phyloP scores from a whole-genome alignment of 257 asterid genomes.

The Solanum paucissectum region DNA sequence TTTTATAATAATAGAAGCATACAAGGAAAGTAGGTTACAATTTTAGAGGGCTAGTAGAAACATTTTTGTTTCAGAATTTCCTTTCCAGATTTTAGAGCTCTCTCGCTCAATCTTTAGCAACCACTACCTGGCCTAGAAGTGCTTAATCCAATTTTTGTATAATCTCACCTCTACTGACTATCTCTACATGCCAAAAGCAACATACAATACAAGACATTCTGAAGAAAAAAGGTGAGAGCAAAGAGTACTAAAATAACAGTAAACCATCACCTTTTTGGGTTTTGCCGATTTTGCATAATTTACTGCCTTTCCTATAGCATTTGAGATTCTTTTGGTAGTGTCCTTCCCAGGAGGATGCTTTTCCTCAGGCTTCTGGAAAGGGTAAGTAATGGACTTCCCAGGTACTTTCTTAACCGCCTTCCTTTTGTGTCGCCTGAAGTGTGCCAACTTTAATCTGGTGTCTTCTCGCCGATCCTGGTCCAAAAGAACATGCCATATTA shows the following conservation, averaged over 20 bases:
- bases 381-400: constrained; percentile 54
- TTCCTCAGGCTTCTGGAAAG: constrained; percentile 89
- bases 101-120: neutral
- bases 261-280: constrained; percentile 54
- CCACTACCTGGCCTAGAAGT: neutral
- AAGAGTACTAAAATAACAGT: neutral
- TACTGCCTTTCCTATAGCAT: constrained; percentile 83
- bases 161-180: neutral
- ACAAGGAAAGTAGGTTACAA: neutral
- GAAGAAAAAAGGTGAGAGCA: neutral
- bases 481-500: constrained; percentile 5
- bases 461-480: constrained; percentile 94
- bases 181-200: neutral
- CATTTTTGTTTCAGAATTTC: neutral
- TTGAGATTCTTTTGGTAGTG: constrained; percentile 74
- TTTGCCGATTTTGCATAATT: constrained; percentile 80
- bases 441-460: constrained; percentile 65
- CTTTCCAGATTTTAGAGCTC: neutral
- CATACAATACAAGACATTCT: neutral
- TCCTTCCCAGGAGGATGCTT: constrained; percentile 86
- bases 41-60: neutral
- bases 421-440: constrained; percentile 91
- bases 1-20: neutral
- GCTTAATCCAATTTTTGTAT: neutral
- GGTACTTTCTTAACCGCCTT: constrained; percentile 64